Evolutionary conservation across 352 stramenopile genomes (phyloP).

Genomic region (Blastocystis sp.): DNA sequence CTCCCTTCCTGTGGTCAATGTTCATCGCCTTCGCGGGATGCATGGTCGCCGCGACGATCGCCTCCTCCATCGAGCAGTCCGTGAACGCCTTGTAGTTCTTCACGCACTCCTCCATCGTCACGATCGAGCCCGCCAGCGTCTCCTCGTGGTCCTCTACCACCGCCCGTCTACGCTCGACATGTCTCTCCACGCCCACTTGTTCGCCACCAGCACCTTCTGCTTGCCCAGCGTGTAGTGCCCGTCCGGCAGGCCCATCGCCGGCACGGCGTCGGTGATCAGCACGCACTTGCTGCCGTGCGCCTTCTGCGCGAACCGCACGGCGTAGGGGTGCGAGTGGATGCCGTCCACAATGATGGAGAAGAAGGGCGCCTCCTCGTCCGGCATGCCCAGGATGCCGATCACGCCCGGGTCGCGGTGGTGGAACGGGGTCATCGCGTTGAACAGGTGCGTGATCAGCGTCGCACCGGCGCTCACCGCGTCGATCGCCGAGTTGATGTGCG

Average conservation of each 20-base stretch:
- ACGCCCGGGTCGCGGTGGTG: slow-evolving; percentile 84
- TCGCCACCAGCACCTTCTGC: slow-evolving; percentile 75
- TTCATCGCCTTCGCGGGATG: slow-evolving; percentile 79
- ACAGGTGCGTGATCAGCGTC: slow-evolving; percentile 84
- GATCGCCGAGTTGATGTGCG: slow-evolving; percentile 77
- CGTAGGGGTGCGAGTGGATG: slow-evolving; percentile 79
- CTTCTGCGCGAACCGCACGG: slow-evolving; percentile 79
- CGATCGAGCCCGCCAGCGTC: slow-evolving; percentile 80
- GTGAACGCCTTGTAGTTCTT: slow-evolving; percentile 79
- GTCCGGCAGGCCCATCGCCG: slow-evolving; percentile 78
- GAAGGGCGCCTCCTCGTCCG: slow-evolving; percentile 72
- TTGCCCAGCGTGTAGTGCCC: slow-evolving; percentile 78
- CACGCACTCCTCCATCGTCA: slow-evolving; percentile 81
- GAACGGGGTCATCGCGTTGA: slow-evolving; percentile 86
- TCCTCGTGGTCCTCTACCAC: slow-evolving; percentile 66
- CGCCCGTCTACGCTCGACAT: not conserved
- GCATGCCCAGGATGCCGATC: slow-evolving; percentile 79
- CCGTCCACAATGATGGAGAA: slow-evolving; percentile 83
- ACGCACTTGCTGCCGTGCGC: slow-evolving; percentile 79
- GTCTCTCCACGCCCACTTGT: not conserved
- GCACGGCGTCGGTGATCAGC: slow-evolving; percentile 81
- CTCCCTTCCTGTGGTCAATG: slow-evolving; percentile 76
- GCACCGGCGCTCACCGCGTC: slow-evolving; percentile 76
- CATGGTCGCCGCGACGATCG: slow-evolving; percentile 77
- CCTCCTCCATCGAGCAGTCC: slow-evolving; percentile 78